A percentile compares a stretch with the other conserved stretches of the same genome.
Evolutionary conservation across 257 asterid species (phyloP).

Genomic region (Catharanthus roseus): DNA sequence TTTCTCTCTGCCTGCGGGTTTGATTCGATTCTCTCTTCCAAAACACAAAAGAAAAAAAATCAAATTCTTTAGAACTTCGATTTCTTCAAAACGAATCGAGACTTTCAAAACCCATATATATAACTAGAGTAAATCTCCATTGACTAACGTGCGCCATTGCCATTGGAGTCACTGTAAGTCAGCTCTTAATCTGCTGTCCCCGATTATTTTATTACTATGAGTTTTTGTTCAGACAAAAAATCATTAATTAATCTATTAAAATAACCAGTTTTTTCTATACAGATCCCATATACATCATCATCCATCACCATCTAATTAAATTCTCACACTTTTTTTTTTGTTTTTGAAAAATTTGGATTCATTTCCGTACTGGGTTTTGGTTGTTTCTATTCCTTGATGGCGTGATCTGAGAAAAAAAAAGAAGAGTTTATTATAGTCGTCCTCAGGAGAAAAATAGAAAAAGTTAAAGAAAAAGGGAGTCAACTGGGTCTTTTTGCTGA

Average conservation of each 20-base stretch:
- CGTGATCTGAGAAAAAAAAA: slow-evolving; percentile 19
- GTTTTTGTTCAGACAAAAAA: background rate
- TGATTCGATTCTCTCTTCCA: background rate
- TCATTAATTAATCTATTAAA: background rate
- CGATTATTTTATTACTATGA: background rate
- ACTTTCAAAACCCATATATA: too few species aligned
- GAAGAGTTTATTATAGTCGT: too few species aligned
- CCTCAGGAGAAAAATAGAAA: background rate
- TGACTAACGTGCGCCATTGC: slow-evolving; percentile 30
- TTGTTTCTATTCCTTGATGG: background rate
- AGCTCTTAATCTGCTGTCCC: slow-evolving; percentile 35
- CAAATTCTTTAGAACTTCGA: slow-evolving; percentile 10
- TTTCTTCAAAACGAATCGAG: slow-evolving; percentile 15
- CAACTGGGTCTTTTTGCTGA: slow-evolving; percentile 27
- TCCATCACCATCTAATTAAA: slow-evolving; percentile 1
- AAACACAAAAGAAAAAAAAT: too few species aligned
- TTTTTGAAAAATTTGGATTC: slow-evolving; percentile 12
- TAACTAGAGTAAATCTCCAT: slow-evolving; percentile 2
- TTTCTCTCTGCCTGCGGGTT: too few species aligned
- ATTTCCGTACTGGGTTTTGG: slow-evolving; percentile 20
- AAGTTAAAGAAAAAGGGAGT: slow-evolving; percentile 9
- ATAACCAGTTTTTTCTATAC: slow-evolving; percentile 1
- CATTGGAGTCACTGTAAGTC: slow-evolving; percentile 54
- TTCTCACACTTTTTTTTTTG: background rate
- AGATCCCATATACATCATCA: slow-evolving; percentile 25